Evolutionary conservation across 176 grass and related monocot genomes (phyloP), one percentile per base, ranked within the genome.

Genomic region (Saccharum officinarum): DNA sequence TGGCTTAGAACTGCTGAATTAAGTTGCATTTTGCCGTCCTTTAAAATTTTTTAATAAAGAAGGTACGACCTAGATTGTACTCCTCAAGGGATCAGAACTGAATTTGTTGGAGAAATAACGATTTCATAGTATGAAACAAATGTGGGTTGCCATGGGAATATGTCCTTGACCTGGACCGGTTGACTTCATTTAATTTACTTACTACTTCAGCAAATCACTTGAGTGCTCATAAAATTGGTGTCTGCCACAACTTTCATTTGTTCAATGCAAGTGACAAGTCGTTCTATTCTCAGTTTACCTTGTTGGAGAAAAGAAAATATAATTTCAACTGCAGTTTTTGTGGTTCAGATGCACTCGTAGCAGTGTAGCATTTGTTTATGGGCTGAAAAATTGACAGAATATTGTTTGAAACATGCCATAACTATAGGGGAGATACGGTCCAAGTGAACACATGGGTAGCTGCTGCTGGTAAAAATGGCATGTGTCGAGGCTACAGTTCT

Each of bases 391-490:
- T 28, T 28, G 28, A 28, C 28, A 28, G 28, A 28, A 28, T 41
- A 62, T 71, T 84, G 62, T 34, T 45, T 41, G n/a, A 13, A 67
- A 67, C 8, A 22, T 69, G 25, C 18, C 73, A 39, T 63, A 52
- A 83, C 85, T 91, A 34, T 79, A 99, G 92, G 93, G 93, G 90
- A 70, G 93, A 99, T 91, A 82, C 88, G 85, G 92, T 99, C 75
- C 80, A 99, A 91, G 88, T 96, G 74, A 94, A 99, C 82, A 94
- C 93, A 73, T 99, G 93, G 93, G 97, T 99, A 67, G 89, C 83
- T 89, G 82, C 90, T 70, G 91, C 92, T 59, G 90, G 92, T 22
- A 96, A 99, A 94, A 96, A 94, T 76, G 92, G 93, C 54, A 99
- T 99, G 97, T 88, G 92, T 69, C n/a, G n/a, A n/a, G n/a, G n/a